phyloP scores from a whole-genome alignment of 2,329 filamentous ascomycete species.

The Phoma herbarum region DNA sequence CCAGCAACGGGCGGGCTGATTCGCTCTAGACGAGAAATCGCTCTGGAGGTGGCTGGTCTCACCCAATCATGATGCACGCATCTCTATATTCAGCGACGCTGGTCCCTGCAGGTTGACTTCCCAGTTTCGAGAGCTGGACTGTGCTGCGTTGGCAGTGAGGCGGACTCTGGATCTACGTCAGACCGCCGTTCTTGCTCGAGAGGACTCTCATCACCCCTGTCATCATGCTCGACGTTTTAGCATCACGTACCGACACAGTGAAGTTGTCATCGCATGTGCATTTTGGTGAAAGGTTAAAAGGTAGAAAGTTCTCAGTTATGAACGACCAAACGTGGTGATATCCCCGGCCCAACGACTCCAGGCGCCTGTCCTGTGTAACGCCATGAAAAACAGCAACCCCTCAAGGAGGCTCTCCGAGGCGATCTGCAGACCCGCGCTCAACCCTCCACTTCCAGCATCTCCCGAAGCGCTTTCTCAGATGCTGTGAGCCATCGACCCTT shows the following conservation, averaged over 20 bases:
- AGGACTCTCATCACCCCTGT: background rate
- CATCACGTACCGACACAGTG: background rate
- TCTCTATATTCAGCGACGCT: constrained; percentile 15
- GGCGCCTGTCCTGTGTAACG: constrained; percentile 10
- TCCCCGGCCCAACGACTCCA: constrained; percentile 4
- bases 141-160: constrained; percentile 20
- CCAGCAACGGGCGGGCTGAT: constrained; percentile 32
- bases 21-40: constrained; percentile 29
- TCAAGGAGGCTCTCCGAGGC: background rate
- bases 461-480: constrained; percentile 69
- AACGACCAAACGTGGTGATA: constrained; percentile 6
- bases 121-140: constrained; percentile 18
- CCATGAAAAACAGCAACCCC: background rate
- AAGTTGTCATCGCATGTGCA: background rate
- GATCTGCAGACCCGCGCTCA: constrained; percentile 18
- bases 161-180: constrained; percentile 21
- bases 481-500: constrained; percentile 78
- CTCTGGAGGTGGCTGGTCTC: constrained; percentile 28
- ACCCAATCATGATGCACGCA: constrained; percentile 27
- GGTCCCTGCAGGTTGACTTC: constrained; percentile 17
- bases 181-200: constrained; percentile 14
- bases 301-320: background rate
- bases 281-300: no score
- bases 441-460: constrained; percentile 67
- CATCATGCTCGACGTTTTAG: background rate